These are phyloP conservation scores for Brettanomyces bruxellensis DNA, from an alignment of 805 yeast genomes.

Conservation along the genomic window DNA sequence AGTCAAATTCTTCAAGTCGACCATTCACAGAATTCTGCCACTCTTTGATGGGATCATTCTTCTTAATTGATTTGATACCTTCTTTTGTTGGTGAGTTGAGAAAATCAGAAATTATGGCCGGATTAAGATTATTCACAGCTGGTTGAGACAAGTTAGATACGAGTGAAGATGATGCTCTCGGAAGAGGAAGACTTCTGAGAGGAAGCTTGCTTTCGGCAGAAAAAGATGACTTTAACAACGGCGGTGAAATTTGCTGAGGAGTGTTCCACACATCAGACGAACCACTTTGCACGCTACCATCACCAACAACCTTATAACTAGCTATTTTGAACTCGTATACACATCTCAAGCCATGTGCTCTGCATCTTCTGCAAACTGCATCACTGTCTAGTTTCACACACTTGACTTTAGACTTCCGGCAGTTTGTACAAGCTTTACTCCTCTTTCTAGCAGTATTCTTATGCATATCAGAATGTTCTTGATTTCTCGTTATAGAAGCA, in stretches of 20 bases:
- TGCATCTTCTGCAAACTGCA: conserved; percentile 52
- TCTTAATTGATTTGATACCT: neutral
- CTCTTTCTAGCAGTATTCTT: conserved; percentile 9
- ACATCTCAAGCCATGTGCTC: conserved; percentile 42
- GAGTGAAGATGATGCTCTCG: neutral
- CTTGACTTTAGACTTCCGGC: conserved; percentile 54
- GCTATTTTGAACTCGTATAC: conserved; percentile 49
- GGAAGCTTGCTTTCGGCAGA: neutral
- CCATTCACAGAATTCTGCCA: conserved; percentile 32
- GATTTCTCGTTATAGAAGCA: too few relatives aligned
- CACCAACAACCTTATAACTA: conserved; percentile 25
- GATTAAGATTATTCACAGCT: neutral
- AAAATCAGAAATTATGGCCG: conserved; percentile 1
- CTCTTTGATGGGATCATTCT: neutral
- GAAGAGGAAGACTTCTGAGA: neutral
- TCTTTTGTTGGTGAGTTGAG: neutral
- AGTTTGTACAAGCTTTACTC: conserved; percentile 52
- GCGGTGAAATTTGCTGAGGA: neutral
- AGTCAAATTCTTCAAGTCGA: conserved; percentile 30
- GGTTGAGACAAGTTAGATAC: too few relatives aligned
- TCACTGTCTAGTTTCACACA: conserved; percentile 39
- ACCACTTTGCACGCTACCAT: conserved; percentile 6
- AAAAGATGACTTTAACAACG: neutral
- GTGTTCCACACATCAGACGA: neutral
- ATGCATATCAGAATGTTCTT: neutral